phyloP scores from a whole-genome alignment of 805 yeast species.

The Saturnispora dispora region DNA sequence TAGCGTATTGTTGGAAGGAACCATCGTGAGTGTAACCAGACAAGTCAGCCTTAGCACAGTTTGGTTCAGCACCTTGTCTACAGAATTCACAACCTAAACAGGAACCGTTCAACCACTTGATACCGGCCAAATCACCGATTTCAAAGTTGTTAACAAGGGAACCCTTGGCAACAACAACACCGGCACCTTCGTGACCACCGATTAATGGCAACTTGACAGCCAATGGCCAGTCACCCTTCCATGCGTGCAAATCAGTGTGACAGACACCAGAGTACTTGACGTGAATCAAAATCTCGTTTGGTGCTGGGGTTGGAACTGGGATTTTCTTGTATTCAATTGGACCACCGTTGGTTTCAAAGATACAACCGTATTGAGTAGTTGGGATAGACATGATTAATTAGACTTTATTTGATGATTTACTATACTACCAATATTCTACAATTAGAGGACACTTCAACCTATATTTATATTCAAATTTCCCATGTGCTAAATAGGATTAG shows the following conservation, averaged over 20 bases:
- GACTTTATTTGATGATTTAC: neutral
- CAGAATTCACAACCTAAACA: slow-evolving; percentile 69
- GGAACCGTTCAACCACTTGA: slow-evolving; percentile 71
- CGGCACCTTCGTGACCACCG: slow-evolving; percentile 85
- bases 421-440: neutral
- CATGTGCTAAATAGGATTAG: neutral
- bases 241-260: slow-evolving; percentile 85
- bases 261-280: slow-evolving; percentile 81
- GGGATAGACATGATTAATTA: slow-evolving; percentile 35
- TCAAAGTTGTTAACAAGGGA: slow-evolving; percentile 54
- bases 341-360: slow-evolving; percentile 55
- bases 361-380: slow-evolving; percentile 54
- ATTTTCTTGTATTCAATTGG: slow-evolving; percentile 54
- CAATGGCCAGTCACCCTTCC: slow-evolving; percentile 87
- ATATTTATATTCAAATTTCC: slow-evolving; percentile 16
- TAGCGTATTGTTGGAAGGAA: slow-evolving; percentile 82
- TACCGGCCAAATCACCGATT: slow-evolving; percentile 70
- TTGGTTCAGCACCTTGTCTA: slow-evolving; percentile 53
- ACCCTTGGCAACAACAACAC: slow-evolving; percentile 68
- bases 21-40: slow-evolving; percentile 89
- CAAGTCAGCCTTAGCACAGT: slow-evolving; percentile 59
- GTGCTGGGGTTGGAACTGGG: slow-evolving; percentile 66
- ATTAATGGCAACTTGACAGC: slow-evolving; percentile 60
- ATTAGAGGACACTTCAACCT: neutral
- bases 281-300: slow-evolving; percentile 65